Conservation (phyloP, 106 monocot species). For the Allium fistulosum region DNA sequence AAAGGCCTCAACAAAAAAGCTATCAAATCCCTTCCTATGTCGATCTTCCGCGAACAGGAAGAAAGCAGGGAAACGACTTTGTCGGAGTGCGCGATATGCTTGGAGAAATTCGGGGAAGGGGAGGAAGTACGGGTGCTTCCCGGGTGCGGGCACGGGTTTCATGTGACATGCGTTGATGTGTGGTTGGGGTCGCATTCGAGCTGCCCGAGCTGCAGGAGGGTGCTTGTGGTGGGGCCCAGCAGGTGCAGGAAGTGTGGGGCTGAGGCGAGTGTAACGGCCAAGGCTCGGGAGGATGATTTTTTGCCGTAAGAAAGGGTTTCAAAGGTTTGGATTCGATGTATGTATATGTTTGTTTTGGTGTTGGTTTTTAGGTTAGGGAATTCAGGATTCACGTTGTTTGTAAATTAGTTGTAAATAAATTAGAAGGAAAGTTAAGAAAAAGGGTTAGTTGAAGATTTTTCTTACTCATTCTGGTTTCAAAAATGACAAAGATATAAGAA, state of each 20-base stretch:
- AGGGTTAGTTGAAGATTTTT: no score
- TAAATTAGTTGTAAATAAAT: no score
- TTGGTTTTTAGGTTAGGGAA: no score
- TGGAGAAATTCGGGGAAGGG: constrained; percentile 34
- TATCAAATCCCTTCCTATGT: constrained; percentile 11
- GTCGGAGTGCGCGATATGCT: constrained; percentile 38
- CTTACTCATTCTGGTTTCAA: no score
- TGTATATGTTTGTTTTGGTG: no score
- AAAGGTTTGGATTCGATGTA: no score
- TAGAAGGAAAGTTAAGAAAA: no score
- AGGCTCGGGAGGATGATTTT: background rate
- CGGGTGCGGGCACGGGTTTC: constrained; percentile 28
- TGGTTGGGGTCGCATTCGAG: constrained; percentile 19
- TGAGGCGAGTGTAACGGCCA: background rate
- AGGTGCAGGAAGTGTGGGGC: constrained; percentile 18
- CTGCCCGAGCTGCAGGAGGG: constrained; percentile 17
- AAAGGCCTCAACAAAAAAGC: constrained; percentile 20
- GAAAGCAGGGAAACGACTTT: background rate
- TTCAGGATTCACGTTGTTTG: no score
- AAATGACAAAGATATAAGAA: no score
- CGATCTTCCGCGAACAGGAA: background rate
- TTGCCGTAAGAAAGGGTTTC: background rate
- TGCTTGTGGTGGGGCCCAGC: constrained; percentile 4
- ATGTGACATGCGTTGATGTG: constrained; percentile 19
- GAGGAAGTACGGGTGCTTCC: constrained; percentile 26